Base-by-base conservation (phyloP, 1,284 basidiomycete genomes). In the Ustilago shanxiensis region DNA sequence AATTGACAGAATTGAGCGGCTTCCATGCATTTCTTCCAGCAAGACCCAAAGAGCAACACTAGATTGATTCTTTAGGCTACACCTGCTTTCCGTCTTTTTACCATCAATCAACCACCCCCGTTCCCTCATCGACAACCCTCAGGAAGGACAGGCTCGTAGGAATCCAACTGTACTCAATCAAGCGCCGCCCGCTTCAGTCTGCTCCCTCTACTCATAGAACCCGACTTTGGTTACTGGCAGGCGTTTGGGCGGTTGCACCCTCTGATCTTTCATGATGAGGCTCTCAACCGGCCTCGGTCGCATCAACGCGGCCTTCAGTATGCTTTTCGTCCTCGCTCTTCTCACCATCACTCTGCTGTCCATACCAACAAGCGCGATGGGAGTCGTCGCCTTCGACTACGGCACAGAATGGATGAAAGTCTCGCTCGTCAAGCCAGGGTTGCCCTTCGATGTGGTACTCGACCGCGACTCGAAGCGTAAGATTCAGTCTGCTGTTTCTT, bases 391-490 rank as follows among this genome's bases (percentile, higher is more conserved):
- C 18, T 83, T 86, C 63, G 84, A 86, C 77, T 85, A 84, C 64
- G 84, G 84, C 29, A 85, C 84, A 5, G 83, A 84, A 49, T 85
- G 80, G 79, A 85, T 81, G 69, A 99, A 98, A 87, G 93, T 95
- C 29, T 95, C 95, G 10, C 89, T 99, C 71, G 93, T 99, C 90
- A 96, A 96, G 85, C 96, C 96, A 1, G 96, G 95, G 45, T 88
- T 94, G 57, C 95, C 96, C 1, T 97, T 99, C 83, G 96, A 99
- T 87, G 94, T 99, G 33, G 89, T 99, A 37, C 89, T 99, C 56
- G 95, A 97, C 88, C 93, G 94, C 85, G 96, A 98, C 86, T 96
- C 94, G 45, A 98, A 98, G 88, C 90, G 96, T 76, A 99, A 99
- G 88, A 94, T 98, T 59, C 92, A 93, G 80, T 91, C 93, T 24